Evolutionary conservation across 805 yeast species (phyloP), one percentile per base, ranked within the genome.

Genomic region (Kodamaea neixiangensis): DNA sequence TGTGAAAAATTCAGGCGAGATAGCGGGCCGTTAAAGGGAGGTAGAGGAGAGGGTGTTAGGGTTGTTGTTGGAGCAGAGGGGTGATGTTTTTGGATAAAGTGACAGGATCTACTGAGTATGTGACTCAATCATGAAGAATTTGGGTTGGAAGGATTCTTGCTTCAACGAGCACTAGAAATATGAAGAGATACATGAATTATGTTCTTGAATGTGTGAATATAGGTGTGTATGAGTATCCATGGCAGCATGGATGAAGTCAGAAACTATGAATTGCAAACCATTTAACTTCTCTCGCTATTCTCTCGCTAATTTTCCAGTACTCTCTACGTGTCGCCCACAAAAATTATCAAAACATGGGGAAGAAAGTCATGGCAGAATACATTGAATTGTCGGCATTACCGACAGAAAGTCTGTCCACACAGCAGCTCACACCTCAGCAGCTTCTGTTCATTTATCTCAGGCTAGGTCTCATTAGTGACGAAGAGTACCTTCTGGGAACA

Each of bases 391-490:
- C 47, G 13, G 17, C 47, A 31, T 25, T 31, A 2, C 47, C 47
- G 33, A 43, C 44, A 20, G 45, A 42, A 14, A 17, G 31, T 6
- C 19, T 33, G 10, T 15, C 45, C 15, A 22, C 35, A 9, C 41
- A 5, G 21, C 22, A 37, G 39, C 31, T 46, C 44, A 14, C 44
- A 9, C 49, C 7, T 13, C 44, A 46, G 5, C 50, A 47, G 34
- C 22, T 40, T 15, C 46, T 14, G n/a, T 21, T 47, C 29, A 17
- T 47, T 9, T 20, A 41, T 14, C 51, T 52, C 11, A 45, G 58
- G 15, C 40, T 55, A 7, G 58, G 54, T 6, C 29, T 52, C 11
- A 13, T 54, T 3, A 52, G 51, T 25, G 57, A 52, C 18, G 52
- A 54, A 21, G 57, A 49, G 6, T 54, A 45, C 45, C 41, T 37